A percentile compares a stretch with the other conserved stretches of the same genome.
These are phyloP conservation scores for Rhinocladiella mackenziei DNA, from an alignment of 2,329 filamentous ascomycete species.

Conservation along the genomic window DNA sequence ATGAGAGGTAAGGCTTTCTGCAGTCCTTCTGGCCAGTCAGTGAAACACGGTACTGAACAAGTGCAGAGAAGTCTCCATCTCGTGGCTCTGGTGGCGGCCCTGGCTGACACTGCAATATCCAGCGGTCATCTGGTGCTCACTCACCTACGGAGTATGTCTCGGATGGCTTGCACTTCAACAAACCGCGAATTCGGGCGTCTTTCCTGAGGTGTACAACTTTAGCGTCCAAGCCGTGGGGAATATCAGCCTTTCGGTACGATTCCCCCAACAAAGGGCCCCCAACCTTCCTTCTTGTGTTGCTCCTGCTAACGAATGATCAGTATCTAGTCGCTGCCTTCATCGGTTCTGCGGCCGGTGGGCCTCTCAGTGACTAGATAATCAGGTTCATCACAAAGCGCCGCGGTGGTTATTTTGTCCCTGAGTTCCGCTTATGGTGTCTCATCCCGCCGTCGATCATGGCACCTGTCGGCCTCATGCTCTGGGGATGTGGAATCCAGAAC, in stretches of 20 bases:
- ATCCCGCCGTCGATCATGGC: slow-evolving; percentile 72
- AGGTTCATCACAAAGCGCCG: slow-evolving; percentile 75
- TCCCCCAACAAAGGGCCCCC: too few relatives aligned
- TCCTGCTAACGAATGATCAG: not conserved
- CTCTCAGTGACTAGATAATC: slow-evolving; percentile 78
- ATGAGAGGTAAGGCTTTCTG: slow-evolving; percentile 5
- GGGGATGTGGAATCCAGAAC: slow-evolving; percentile 6
- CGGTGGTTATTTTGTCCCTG: slow-evolving; percentile 85
- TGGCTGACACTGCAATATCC: slow-evolving; percentile 76
- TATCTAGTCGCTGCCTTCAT: slow-evolving; percentile 71
- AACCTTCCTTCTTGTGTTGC: slow-evolving; percentile 46
- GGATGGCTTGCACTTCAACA: slow-evolving; percentile 7
- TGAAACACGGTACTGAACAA: not conserved
- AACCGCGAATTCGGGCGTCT: slow-evolving; percentile 5
- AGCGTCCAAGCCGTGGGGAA: slow-evolving; percentile 6
- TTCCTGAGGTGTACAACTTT: slow-evolving; percentile 11
- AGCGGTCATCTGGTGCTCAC: slow-evolving; percentile 3
- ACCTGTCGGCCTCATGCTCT: slow-evolving; percentile 81
- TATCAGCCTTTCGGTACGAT: slow-evolving; percentile 7
- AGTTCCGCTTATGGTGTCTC: slow-evolving; percentile 85
- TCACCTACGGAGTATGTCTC: slow-evolving; percentile 10
- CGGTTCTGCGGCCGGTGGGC: slow-evolving; percentile 84
- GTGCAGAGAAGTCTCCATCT: slow-evolving; percentile 7
- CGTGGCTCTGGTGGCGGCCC: slow-evolving; percentile 50
- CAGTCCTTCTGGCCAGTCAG: too few relatives aligned